Evolutionary conservation across 768 basidiomycete genomes (phyloP), one percentile per base, ranked within the genome.

Genomic region (Leccinum uliginosum): DNA sequence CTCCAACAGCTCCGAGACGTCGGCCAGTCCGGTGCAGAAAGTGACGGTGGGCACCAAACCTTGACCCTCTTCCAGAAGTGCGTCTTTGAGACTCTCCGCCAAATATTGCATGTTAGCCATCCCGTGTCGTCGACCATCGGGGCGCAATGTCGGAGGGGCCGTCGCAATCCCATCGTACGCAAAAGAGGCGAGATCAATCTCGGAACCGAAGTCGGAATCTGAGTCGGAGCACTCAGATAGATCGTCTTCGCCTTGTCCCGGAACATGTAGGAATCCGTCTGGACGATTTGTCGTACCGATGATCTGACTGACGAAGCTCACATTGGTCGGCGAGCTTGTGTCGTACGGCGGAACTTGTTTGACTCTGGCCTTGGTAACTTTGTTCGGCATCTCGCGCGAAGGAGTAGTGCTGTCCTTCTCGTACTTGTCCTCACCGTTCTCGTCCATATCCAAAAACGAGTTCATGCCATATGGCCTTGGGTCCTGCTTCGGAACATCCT

Each of bases 261-360:
- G 55, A 6, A 67, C 30, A 6, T 30, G 53, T 12, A 68, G 57
- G 55, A 65, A 67, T 3, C 32, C 7, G 6, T 54, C 51, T 0
- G 21, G 21, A 1, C 55, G 63, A 23, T 38, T 26, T 1, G 59
- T 67, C 32, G 55, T 40, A 4, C 58, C 63, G 26, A 68, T 68
- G 40, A 63, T 27, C 5, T 53, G 10, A 27, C 56, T 66, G 26
- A 17, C 48, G 51, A 67, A 62, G 5, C 35, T 45, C 30, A 32
- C 21, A 9, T 44, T 45, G 6, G 48, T 54, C 4, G 29, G 9
- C 15, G 24, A 50, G 27, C 49, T 55, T 21, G 50, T 58, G 29
- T 60, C 60, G 43, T 62, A 67, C 3, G 66, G 57, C 1, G 60
- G 61, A 63, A 63, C 19, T 23, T 23, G 43, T 44, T 44, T 8